A percentile compares a stretch with the other conserved stretches of the same genome.
phyloP scores from a whole-genome alignment of 2,329 filamentous ascomycete species.

The Epichloe uncinata region DNA sequence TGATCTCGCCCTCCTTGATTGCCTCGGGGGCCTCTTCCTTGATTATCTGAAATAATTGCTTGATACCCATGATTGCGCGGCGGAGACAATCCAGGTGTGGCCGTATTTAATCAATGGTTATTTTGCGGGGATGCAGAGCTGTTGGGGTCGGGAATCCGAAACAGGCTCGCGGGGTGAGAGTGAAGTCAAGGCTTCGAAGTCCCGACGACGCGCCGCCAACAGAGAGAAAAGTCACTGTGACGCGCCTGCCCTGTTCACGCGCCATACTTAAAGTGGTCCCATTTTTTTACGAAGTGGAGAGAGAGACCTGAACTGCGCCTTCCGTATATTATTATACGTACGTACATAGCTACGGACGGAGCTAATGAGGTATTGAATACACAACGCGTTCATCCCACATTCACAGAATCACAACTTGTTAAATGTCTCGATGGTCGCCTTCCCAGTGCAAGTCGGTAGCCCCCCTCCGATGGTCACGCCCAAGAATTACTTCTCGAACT shows the following conservation, averaged over 20 bases:
- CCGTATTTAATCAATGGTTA: background rate
- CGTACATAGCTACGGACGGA: no score
- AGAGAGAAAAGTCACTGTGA: background rate
- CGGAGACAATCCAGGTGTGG: background rate
- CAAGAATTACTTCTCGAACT: no score
- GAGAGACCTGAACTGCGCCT: no score
- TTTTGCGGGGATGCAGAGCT: background rate
- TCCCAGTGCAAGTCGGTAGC: no score
- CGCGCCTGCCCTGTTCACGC: constrained; percentile 3
- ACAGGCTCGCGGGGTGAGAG: background rate
- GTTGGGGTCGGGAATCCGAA: background rate
- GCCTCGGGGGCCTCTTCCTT: constrained; percentile 90
- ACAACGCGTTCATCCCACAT: no score
- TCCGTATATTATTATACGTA: no score
- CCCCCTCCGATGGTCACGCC: no score
- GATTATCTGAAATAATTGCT: constrained; percentile 68
- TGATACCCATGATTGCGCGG: constrained; percentile 43
- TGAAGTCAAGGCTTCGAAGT: background rate
- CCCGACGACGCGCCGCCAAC: background rate
- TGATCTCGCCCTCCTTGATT: constrained; percentile 94
- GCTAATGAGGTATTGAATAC: no score
- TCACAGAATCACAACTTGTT: no score
- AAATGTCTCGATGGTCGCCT: no score
- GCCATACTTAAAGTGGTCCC: constrained; percentile 8
- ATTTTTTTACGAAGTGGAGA: background rate